phyloP scores from a whole-genome alignment of 257 asterid species.

The Solanum pimpinellifolium region DNA sequence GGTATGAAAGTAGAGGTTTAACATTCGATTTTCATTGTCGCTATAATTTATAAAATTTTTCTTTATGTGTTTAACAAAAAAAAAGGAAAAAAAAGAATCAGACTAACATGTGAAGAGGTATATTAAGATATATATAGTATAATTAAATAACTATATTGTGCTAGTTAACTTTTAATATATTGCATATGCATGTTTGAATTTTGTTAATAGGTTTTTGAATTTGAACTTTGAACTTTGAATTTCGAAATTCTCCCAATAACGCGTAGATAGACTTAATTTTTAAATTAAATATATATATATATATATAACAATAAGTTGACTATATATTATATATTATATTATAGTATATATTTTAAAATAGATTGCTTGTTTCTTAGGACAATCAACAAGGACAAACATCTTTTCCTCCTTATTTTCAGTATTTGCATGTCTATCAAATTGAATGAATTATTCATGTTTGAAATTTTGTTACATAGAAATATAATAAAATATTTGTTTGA shows the following conservation, averaged over 20 bases:
- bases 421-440: background rate
- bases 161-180: background rate
- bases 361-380: slow-evolving; percentile 26
- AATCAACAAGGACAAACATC: slow-evolving; percentile 7
- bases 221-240: too few relatives aligned
- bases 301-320: background rate
- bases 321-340: too few relatives aligned
- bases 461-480: background rate
- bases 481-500: background rate
- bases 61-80: background rate
- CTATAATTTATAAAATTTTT: too few relatives aligned
- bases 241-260: background rate
- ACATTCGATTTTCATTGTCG: rapidly evolving
- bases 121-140: background rate
- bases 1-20: background rate
- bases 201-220: background rate
- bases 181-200: background rate
- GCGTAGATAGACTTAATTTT: background rate
- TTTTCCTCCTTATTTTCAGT: background rate
- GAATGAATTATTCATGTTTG: background rate
- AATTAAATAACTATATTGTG: background rate
- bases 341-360: too few relatives aligned
- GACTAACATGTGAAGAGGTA: background rate
- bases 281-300: too few relatives aligned
- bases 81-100: background rate